These are phyloP conservation scores for Tympanopsis confertula DNA, from an alignment of 2,329 filamentous ascomycete species.

Conservation along the genomic window DNA sequence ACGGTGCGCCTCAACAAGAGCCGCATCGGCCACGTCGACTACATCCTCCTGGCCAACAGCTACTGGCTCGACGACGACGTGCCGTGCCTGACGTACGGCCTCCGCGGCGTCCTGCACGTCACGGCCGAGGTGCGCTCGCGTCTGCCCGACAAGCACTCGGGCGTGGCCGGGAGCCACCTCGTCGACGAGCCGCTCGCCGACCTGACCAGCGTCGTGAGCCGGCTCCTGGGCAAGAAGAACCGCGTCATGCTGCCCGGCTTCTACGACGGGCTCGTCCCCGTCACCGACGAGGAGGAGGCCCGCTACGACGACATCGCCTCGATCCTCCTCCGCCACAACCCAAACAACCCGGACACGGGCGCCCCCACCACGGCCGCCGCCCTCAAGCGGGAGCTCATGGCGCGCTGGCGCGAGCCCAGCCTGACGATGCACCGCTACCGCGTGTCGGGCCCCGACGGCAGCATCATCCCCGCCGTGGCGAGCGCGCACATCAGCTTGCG, in stretches of 20 bases:
- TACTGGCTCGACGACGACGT: conserved; percentile 97
- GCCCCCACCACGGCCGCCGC: conserved; percentile 34
- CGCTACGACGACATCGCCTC: conserved; percentile 77
- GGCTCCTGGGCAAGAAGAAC: conserved; percentile 70
- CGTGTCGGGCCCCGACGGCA: conserved; percentile 82
- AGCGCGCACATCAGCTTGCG: conserved; percentile 82
- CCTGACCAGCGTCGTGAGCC: conserved; percentile 70
- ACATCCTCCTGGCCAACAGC: conserved; percentile 89
- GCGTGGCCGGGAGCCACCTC: conserved; percentile 87
- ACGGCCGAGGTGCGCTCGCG: conserved; percentile 79
- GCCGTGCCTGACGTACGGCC: conserved; percentile 86
- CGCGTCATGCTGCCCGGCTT: conserved; percentile 77
- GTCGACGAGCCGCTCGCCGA: conserved; percentile 88
- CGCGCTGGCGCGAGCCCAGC: conserved; percentile 88
- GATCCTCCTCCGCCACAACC: conserved; percentile 62
- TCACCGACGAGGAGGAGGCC: conserved; percentile 64
- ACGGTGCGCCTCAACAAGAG: conserved; percentile 70
- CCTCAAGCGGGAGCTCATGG: conserved; percentile 79
- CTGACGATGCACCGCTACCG: conserved; percentile 89
- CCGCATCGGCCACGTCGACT: conserved; percentile 81
- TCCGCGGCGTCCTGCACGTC: conserved; percentile 86
- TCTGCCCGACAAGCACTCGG: conserved; percentile 82
- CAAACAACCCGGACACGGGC: conserved; percentile 38
- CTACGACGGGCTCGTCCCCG: conserved; percentile 69
- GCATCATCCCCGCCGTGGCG: conserved; percentile 80